Base-by-base conservation (phyloP, 305 asterid species). In the Solanum hybrid region DNA sequence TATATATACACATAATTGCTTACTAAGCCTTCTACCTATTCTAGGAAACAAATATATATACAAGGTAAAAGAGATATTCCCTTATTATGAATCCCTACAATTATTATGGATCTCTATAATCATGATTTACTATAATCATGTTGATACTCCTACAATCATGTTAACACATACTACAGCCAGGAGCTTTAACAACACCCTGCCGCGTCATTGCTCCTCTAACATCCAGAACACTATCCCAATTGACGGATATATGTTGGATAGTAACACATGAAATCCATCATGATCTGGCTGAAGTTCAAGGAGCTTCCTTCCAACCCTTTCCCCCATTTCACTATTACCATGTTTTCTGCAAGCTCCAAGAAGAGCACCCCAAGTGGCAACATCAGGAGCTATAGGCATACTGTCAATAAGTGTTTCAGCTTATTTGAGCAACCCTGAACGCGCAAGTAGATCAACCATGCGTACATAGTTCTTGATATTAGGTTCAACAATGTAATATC, bases 341-440 rank as follows among this genome's bases (percentile, higher is more conserved):
- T 95, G 95, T 90, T 95, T 94, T 92, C 91, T 95, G 92, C 98
- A 97, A 89, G 98, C 99, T 89, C 97, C 98, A 76, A 97, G 97
- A 79, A 97, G 94, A 70, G 99, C 98, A 14, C 99, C 99, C 98
- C 97, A 96, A 4, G 98, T 94, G 80, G 97, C 94, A 75, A 92
- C 96, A 91, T 95, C 98, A 14, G 98, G 98, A 51, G 90, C 92
- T 96, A 97, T 92, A 38, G 99, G 99, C 99, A 97, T 97, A n/a
- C 93, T 91, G 89, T 92, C 87, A 26, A 97, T 93, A 31, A 95
- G 92, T 80, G 92, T 92, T 91, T 93, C 95, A 20, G 99, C 98
- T 91, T 95, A 98, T 90, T 89, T 92, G 37, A 97, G 93, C 86
- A 95, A 90, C 45, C 99, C 98, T 0, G 95, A 92, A 8, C 98